Base-by-base conservation (phyloP, 2,329 filamentous ascomycete species). In the Colletotrichum musae region DNA sequence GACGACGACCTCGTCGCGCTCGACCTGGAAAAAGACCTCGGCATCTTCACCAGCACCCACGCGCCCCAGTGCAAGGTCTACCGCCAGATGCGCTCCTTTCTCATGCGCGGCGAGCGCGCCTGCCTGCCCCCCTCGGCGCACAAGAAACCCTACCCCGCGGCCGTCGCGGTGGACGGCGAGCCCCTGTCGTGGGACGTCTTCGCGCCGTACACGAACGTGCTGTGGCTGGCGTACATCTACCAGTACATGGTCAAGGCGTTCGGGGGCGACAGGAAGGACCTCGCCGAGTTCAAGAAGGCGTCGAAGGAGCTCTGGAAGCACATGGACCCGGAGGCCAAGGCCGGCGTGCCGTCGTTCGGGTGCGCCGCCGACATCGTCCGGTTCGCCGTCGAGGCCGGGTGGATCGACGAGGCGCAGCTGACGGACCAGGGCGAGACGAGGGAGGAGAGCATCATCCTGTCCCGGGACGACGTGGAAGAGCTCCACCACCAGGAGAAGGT, bases 171-270 rank as follows among this genome's bases (percentile, higher is more conserved):
- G 28, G 80, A 85, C 64, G 86, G 84, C 1, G 43, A 61, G 18
- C 76, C 85, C 4, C 80, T 90, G 12, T 84, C 82, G 2, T 92
- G 89, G 89, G 77, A 81, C 5, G 81, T 79, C 1, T 85, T 87
- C 72, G 83, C 83, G 32, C 88, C 89, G 1, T 91, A 91, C 76
- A 90, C 87, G 5, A 92, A 92, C 71, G 88, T 91, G 1, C 79
- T 92, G 18, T 92, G 89, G 89, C 82, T 92, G 50, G 86, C 88
- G 3, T 91, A 91, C 71, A 79, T 90, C 5, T 90, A 90, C 73
- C 79, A 82, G 43, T 90, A 89, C 76, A 77, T 90, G 64, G 73
- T 80, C 3, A 72, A 70, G 6, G 80, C 85, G 69, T 90, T 88
- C 71, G 70, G 73, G 12, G 87, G 87, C 5, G 79, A 82, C 9